Evolutionary conservation across 1,284 basidiomycete species (phyloP).

Genomic region (Termitomyces sp.): DNA sequence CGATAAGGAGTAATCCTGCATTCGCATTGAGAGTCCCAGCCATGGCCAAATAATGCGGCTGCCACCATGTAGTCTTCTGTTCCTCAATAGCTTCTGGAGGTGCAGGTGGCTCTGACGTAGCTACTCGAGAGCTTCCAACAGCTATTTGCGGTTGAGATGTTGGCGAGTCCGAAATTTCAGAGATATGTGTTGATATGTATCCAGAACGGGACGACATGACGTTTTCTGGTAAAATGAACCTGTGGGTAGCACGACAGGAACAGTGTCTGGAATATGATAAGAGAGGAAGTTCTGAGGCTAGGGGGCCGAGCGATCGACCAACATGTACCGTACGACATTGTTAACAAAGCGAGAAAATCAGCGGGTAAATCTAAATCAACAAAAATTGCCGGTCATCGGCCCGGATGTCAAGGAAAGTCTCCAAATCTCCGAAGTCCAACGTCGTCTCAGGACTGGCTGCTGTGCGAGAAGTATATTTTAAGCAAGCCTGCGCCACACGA

Average conservation of each 20-base stretch:
- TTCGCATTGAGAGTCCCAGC: conserved; percentile 31
- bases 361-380: background rate
- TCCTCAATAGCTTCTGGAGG: conserved; percentile 1
- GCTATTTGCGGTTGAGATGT: background rate
- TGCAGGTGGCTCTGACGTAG: background rate
- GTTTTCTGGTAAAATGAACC: background rate
- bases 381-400: background rate
- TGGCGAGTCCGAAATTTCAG: background rate
- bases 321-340: background rate
- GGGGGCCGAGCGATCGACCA: background rate
- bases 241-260: background rate
- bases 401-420: background rate
- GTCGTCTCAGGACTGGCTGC: background rate
- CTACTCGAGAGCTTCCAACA: background rate
- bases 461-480: background rate
- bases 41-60: background rate
- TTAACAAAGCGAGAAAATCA: background rate
- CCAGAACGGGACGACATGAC: background rate
- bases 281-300: background rate
- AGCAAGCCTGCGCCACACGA: background rate
- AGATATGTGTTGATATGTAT: background rate
- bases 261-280: background rate
- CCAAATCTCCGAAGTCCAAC: background rate
- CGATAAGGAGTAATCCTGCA: conserved; percentile 57
- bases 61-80: conserved; percentile 2